Evolutionary conservation across 768 basidiomycete species (phyloP), one percentile per base, ranked within the genome.

Genomic region (Naganishia randhawae): DNA sequence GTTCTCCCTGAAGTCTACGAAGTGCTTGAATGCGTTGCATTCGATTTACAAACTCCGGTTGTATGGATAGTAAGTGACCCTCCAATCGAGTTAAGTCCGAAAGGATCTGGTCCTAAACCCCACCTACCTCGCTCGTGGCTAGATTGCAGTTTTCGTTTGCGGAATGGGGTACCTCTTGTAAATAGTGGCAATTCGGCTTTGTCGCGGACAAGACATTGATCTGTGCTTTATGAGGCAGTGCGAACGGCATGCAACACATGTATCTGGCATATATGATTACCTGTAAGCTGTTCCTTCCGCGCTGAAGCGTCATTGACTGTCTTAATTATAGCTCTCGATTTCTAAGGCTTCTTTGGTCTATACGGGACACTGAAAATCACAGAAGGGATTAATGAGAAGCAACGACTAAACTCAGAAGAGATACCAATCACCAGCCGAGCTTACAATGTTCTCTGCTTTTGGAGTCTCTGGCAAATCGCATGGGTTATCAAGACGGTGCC

Each of bases 371-470:
- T 48, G 45, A 48, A 48, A 48, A 3, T 48, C 7, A 48, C 45
- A 22, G 45, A 48, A 48, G 45, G 45, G 11, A 48, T 48, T 22
- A 11, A 48, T 33, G 32, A 35, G 6, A 22, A 61, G 27, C 37
- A 29, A 27, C 35, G 57, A 25, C 39, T 61, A 10, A 61, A 29
- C 17, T 10, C 35, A 2, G 16, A 39, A n/a, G 13, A 33, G 4
- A 29, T 61, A 5, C 22, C 37, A 25, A 27, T 61, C 37, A 39
- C 39, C n/a, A 22, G 10, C 16, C 57, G 57, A 17, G 35, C 39
- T 25, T 16, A 25, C n/a, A 61, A 61, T 19, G 39, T 61, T n/a
- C 35, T 61, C 11, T 61, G 57, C n/a, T 61, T 61, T 22, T 61
- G 57, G 57, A 25, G 37, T 27, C 33, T 61, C 13, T 61, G 57